Conservation (phyloP, 805 yeast genomes). For the Trichomonascus vanleenenianus region DNA sequence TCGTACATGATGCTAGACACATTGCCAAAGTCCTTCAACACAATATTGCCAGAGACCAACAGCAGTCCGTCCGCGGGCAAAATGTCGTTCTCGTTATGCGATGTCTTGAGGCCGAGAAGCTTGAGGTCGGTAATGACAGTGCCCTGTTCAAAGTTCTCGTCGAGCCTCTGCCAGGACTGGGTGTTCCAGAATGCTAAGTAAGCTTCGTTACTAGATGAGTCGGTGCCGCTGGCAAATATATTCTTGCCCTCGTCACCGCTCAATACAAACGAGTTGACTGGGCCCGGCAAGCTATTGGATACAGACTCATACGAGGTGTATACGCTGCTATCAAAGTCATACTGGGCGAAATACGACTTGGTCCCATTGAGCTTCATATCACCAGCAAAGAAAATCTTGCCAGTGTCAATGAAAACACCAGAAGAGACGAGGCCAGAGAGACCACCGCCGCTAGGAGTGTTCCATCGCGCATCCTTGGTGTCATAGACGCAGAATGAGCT, state of each 20-base stretch:
- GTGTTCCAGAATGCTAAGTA: conserved; percentile 41
- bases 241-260: conserved; percentile 31
- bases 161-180: conserved; percentile 40
- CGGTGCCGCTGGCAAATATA: conserved; percentile 36
- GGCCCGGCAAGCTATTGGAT: conserved; percentile 19
- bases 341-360: conserved; percentile 40
- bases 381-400: conserved; percentile 44
- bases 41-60: conserved; percentile 51
- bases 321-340: conserved; percentile 40
- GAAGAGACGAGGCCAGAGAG: conserved; percentile 48
- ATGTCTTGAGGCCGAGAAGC: conserved; percentile 31
- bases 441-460: conserved; percentile 29
- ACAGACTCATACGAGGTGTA: conserved; percentile 19
- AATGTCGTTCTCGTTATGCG: conserved; percentile 27
- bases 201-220: conserved; percentile 22
- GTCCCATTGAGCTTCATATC: conserved; percentile 38
- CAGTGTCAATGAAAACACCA: conserved; percentile 40
- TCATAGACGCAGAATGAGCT: conserved; percentile 60
- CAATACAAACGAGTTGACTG: conserved; percentile 25
- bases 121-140: conserved; percentile 40
- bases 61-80: conserved; percentile 41
- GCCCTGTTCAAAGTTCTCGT: conserved; percentile 27
- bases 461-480: conserved; percentile 47
- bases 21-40: conserved; percentile 43
- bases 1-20: conserved; percentile 58